phyloP scores from a whole-genome alignment of 2,329 filamentous ascomycete genomes.

The Penicillium sp. region DNA sequence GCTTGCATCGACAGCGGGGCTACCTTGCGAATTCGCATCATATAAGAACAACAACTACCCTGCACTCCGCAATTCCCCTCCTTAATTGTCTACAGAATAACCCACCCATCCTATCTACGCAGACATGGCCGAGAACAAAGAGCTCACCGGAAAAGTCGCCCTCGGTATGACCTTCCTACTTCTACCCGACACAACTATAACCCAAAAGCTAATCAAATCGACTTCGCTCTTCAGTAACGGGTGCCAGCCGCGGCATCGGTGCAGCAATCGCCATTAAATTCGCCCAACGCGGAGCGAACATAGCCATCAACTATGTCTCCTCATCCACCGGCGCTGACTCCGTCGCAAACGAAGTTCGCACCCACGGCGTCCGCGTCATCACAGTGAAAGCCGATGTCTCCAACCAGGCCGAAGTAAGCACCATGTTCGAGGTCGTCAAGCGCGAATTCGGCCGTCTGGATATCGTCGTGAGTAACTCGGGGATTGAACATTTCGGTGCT shows the following conservation, averaged over 20 bases:
- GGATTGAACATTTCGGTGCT: constrained; percentile 30
- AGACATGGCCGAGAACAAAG: constrained; percentile 26
- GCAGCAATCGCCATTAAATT: constrained; percentile 31
- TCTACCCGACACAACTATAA: not conserved
- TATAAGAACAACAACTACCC: not conserved
- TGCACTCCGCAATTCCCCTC: not conserved
- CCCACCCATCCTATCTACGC: not conserved
- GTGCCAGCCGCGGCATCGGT: constrained; percentile 33
- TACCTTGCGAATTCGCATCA: not conserved
- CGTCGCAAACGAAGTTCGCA: constrained; percentile 21
- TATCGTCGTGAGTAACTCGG: constrained; percentile 33
- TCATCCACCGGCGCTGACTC: constrained; percentile 23
- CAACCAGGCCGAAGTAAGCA: constrained; percentile 21
- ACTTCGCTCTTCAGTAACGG: constrained; percentile 22
- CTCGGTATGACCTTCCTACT: constrained; percentile 17
- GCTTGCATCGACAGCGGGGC: not conserved
- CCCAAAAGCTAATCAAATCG: not conserved
- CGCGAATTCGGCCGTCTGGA: constrained; percentile 28
- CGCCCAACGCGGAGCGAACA: constrained; percentile 26
- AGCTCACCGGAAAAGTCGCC: constrained; percentile 31
- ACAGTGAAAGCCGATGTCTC: constrained; percentile 32
- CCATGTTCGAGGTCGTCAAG: constrained; percentile 27
- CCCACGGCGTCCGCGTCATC: constrained; percentile 23
- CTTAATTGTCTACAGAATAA: not conserved
- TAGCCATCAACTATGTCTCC: constrained; percentile 30